These are phyloP conservation scores for Sordariomycetes sp. DNA, from an alignment of 2,329 filamentous ascomycete genomes.

Conservation along the genomic window DNA sequence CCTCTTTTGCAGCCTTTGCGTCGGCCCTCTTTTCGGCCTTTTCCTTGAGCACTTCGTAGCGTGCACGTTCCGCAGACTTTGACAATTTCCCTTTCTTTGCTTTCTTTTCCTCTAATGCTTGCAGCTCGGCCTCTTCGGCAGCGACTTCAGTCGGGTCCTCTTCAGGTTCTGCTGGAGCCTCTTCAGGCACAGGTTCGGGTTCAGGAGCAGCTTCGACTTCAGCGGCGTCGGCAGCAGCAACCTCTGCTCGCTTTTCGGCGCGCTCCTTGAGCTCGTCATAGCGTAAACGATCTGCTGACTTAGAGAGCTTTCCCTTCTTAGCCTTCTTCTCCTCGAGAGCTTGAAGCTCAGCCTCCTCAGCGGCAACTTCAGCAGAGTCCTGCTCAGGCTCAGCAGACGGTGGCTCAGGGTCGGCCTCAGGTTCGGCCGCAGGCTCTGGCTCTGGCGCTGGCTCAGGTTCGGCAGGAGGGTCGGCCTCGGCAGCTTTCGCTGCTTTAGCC, in stretches of 20 bases:
- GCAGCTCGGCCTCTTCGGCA: conserved; percentile 16
- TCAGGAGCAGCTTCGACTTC: conserved; percentile 16
- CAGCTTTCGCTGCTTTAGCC: conserved; percentile 16
- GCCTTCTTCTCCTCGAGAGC: conserved; percentile 19
- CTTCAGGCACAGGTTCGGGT: conserved; percentile 1
- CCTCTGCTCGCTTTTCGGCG: conserved; percentile 10
- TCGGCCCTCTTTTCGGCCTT: conserved; percentile 10
- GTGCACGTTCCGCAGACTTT: conserved; percentile 16
- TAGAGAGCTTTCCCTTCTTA: conserved; percentile 13
- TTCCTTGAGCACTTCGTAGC: conserved; percentile 11
- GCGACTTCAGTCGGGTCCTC: conserved; percentile 8
- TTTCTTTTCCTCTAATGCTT: conserved; percentile 15
- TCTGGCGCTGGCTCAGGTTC: conserved; percentile 6
- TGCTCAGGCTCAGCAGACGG: background rate
- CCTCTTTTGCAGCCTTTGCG: conserved; percentile 9
- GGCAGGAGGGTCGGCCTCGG: conserved; percentile 9
- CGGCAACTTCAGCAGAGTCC: no score
- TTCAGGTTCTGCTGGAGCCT: conserved; percentile 13
- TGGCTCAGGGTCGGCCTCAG: conserved; percentile 8
- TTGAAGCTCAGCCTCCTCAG: conserved; percentile 14
- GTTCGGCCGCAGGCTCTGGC: conserved; percentile 6
- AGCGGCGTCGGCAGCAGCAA: conserved; percentile 1
- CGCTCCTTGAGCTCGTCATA: conserved; percentile 11
- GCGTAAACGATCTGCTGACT: conserved; percentile 16
- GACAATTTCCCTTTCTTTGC: conserved; percentile 23